phyloP scores from a whole-genome alignment of 768 basidiomycete genomes.

The Phylloporus arenicola region DNA sequence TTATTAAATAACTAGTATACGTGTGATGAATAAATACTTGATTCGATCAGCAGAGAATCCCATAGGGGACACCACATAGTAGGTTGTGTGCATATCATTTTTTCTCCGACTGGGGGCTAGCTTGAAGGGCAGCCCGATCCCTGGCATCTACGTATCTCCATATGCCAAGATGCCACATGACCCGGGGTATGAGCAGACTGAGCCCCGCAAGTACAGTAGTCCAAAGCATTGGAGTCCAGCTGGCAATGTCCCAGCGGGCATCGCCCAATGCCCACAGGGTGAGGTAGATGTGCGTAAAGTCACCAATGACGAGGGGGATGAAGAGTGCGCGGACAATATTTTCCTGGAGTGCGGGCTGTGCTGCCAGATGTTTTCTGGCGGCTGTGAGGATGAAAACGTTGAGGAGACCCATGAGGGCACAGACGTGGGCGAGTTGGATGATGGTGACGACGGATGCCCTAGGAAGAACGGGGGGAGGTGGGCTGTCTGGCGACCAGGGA shows the following conservation, averaged over 20 bases:
- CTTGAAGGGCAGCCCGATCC: slow-evolving; percentile 35
- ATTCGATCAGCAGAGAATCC: background rate
- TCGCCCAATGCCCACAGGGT: slow-evolving; percentile 78
- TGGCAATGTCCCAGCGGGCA: slow-evolving; percentile 51
- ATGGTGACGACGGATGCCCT: slow-evolving; percentile 64
- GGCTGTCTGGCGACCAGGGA: slow-evolving; percentile 52
- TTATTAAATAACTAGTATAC: slow-evolving; percentile 35
- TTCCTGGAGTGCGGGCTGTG: slow-evolving; percentile 63
- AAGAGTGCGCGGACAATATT: slow-evolving; percentile 61
- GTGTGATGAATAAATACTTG: background rate
- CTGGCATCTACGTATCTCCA: slow-evolving; percentile 67
- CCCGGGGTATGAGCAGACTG: slow-evolving; percentile 60
- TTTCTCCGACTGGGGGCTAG: slow-evolving; percentile 5
- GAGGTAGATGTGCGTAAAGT: slow-evolving; percentile 58
- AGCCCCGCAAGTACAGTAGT: slow-evolving; percentile 58
- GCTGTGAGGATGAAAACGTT: slow-evolving; percentile 64
- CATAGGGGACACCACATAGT: background rate
- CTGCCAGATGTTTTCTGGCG: slow-evolving; percentile 52
- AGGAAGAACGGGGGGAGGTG: slow-evolving; percentile 47
- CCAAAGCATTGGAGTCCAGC: slow-evolving; percentile 70
- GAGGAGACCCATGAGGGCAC: slow-evolving; percentile 65
- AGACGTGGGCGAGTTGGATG: slow-evolving; percentile 73
- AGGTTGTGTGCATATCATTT: slow-evolving; percentile 1
- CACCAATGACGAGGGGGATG: slow-evolving; percentile 64
- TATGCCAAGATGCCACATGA: slow-evolving; percentile 71